Base-by-base conservation (phyloP, 148 eudicot genomes). In the Amaranthus hypochondriacus region DNA sequence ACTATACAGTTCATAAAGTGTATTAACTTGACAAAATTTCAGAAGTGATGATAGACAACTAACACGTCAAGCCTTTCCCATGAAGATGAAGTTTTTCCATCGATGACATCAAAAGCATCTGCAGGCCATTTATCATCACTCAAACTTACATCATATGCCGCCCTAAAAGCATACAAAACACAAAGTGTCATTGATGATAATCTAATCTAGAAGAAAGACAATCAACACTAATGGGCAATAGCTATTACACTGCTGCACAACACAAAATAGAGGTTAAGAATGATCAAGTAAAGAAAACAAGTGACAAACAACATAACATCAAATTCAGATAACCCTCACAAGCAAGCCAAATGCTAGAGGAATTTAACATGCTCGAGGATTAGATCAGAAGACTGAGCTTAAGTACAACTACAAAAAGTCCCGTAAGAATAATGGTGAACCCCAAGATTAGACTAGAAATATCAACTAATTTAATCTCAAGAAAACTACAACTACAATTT, bases 41-140 rank as follows among this genome's bases (percentile, higher is more conserved):
- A 52, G 18, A 57, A 58, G 21, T 18, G 62, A 53, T 47, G 52
- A 43, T 55, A 6, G 14, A 7, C 8, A 73, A 90, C 97, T 81
- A 74, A 93, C 98, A 74, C 92, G 68, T 93, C 98, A 77, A 93
- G 98, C 78, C 87, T 87, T 81, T 93, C 98, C 98, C 98, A 93
- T 77, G 98, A 87, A 44, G 54, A 71, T 44, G 98, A 87, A 53
- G 89, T 84, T 85, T 90, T 93, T 28, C 98, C 93, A 49, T 75
- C 77, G 80, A 89, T 78, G 73, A 83, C 62, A 28, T 83, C 80
- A 70, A 93, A 93, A 64, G 82, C 18, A 62, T 87, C 90, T 56
- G 70, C 48, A 13, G 96, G 82, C 98, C 98, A 93, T 86, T 81
- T 87, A 78, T 87, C 92, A 72, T 93, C 98, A 67, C 72, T 85